phyloP scores from a whole-genome alignment of 1,284 basidiomycete genomes.

The Rhodotorula sp. region DNA sequence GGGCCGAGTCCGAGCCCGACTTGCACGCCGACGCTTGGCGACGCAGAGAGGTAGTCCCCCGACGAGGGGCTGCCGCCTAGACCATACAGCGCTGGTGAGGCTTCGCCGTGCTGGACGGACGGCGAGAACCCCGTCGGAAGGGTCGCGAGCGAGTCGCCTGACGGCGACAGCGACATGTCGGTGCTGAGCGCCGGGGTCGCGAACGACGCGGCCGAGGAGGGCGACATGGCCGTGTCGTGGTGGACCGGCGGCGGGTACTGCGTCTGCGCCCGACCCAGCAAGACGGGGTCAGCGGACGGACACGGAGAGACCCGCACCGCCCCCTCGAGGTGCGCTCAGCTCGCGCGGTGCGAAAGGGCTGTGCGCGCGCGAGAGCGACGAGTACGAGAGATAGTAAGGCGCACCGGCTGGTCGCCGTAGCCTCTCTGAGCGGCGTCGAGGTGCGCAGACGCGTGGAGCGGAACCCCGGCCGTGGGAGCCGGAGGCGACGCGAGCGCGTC shows the following conservation, averaged over 20 bases:
- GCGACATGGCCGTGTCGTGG: constrained; percentile 13
- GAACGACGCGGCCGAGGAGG: constrained; percentile 1
- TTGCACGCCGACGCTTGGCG: background rate
- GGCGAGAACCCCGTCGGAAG: constrained; percentile 4
- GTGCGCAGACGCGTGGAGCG: background rate
- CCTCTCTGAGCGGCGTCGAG: background rate
- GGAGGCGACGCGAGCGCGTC: background rate
- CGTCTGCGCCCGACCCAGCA: no score
- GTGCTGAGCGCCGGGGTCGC: constrained; percentile 25
- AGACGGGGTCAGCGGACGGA: background rate
- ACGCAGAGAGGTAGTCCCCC: background rate
- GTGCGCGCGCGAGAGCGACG: background rate
- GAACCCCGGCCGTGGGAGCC: background rate
- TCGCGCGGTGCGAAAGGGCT: background rate
- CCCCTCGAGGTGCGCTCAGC: background rate
- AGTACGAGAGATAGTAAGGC: background rate
- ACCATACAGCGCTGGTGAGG: background rate
- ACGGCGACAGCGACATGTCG: constrained; percentile 5
- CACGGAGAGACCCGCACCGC: background rate
- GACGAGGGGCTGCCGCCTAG: background rate
- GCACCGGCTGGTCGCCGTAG: background rate
- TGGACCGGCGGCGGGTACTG: constrained; percentile 6
- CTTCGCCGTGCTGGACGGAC: no score
- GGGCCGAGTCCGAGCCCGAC: background rate
- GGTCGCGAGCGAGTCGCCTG: constrained; percentile 17